phyloP scores from a whole-genome alignment of 179 eudicot species.

The Gypsophila paniculata region DNA sequence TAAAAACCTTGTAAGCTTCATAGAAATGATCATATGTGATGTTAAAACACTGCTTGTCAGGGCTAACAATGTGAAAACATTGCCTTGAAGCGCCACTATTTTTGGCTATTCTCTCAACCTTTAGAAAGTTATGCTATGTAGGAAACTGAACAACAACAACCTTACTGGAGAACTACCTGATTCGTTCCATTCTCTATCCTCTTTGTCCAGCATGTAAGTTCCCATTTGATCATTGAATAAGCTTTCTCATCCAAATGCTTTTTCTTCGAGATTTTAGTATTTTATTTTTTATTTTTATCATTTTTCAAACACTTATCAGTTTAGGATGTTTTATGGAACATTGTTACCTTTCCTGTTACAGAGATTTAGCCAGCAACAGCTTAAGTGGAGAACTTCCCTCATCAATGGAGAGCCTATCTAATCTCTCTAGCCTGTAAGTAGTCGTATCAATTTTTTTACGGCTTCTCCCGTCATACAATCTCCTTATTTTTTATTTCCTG shows the following conservation, averaged over 20 bases:
- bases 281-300: too few species aligned
- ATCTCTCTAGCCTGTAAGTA: conserved; percentile 72
- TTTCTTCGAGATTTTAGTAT: background rate
- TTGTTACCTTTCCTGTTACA: conserved; percentile 27
- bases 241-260: background rate
- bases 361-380: conserved; percentile 69
- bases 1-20: conserved; percentile 59
- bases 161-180: conserved; percentile 43
- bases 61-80: background rate
- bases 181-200: conserved; percentile 32
- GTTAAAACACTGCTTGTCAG: background rate
- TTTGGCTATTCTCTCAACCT: conserved; percentile 14
- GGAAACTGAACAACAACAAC: conserved; percentile 60
- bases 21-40: background rate
- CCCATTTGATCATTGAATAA: conserved; percentile 1
- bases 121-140: conserved; percentile 27
- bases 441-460: background rate
- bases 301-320: too few species aligned
- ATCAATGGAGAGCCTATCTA: conserved; percentile 49
- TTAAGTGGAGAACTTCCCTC: conserved; percentile 78
- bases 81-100: background rate
- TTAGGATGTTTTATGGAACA: background rate
- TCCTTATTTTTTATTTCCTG: background rate
- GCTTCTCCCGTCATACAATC: background rate
- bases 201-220: conserved; percentile 64